A percentile compares a stretch with the other conserved stretches of the same genome.
phyloP scores from a whole-genome alignment of 208 protist species.

The Acanthamoeba healyi region DNA sequence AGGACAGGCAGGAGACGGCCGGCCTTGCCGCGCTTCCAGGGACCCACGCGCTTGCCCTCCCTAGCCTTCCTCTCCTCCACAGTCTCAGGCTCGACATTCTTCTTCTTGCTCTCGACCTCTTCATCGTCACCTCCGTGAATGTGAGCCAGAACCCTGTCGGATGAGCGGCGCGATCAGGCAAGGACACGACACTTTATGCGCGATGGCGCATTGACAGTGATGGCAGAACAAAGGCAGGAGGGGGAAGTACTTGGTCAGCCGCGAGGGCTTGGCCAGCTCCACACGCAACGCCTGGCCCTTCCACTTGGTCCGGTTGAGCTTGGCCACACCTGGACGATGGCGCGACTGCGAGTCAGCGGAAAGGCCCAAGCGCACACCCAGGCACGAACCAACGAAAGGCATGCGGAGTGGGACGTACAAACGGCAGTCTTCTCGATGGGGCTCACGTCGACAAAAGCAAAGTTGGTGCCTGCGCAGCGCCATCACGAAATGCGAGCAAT shows the following conservation, averaged over 20 bases:
- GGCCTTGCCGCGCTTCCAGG: constrained; percentile 48
- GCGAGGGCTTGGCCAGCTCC: neutral
- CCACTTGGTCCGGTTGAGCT: constrained; percentile 26
- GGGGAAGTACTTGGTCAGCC: neutral
- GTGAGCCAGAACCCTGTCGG: neutral
- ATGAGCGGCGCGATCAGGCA: neutral
- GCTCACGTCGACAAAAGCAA: constrained; percentile 19
- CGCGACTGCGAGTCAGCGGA: too few species aligned
- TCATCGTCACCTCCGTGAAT: neutral
- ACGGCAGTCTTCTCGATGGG: neutral
- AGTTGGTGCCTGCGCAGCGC: neutral
- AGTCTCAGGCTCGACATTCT: neutral
- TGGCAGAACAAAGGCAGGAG: neutral
- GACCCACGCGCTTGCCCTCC: constrained; percentile 30
- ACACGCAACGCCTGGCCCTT: neutral
- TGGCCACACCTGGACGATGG: neutral
- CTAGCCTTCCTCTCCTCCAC: neutral
- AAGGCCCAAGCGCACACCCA: neutral
- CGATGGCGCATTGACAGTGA: too few species aligned
- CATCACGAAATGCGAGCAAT: too few species aligned
- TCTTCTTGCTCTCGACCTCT: neutral
- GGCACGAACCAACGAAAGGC: neutral
- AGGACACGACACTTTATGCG: too few species aligned
- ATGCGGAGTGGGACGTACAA: neutral
- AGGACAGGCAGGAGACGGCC: constrained; percentile 18